These are phyloP conservation scores for Aspergillus cristatus DNA, from an alignment of 495 filamentous ascomycete genomes.

Conservation along the genomic window DNA sequence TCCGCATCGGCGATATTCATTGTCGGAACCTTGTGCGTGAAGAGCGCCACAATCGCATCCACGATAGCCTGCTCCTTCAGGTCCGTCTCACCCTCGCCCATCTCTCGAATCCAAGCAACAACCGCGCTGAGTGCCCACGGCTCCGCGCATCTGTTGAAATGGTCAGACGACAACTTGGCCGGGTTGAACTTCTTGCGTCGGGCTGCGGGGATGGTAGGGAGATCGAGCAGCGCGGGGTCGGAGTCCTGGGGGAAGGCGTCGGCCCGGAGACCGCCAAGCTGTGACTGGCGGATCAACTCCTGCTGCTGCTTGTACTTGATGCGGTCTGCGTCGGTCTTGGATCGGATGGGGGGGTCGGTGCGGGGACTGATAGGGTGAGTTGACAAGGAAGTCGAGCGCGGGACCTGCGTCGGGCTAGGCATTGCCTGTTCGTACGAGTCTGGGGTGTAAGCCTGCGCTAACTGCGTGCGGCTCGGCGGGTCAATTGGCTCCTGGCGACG, in stretches of 20 bases:
- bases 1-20: constrained; percentile 99
- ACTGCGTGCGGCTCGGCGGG: constrained; percentile 27
- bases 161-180: constrained; percentile 71
- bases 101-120: constrained; percentile 72
- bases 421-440: constrained; percentile 38
- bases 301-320: constrained; percentile 51
- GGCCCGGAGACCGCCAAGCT: constrained; percentile 35
- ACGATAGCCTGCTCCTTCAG: constrained; percentile 72
- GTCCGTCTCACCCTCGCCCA: constrained; percentile 78
- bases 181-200: constrained; percentile 75
- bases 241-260: constrained; percentile 30
- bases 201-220: constrained; percentile 59
- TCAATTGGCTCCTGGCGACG: constrained; percentile 30
- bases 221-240: constrained; percentile 52
- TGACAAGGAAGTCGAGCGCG: constrained; percentile 77
- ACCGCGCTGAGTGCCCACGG: constrained; percentile 94
- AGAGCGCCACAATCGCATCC: constrained; percentile 80
- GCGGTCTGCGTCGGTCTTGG: constrained; percentile 86
- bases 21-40: constrained; percentile 92
- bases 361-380: constrained; percentile 73
- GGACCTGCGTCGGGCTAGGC: constrained; percentile 49
- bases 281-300: constrained; percentile 40
- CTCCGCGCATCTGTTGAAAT: constrained; percentile 78
- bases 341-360: constrained; percentile 72
- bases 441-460: constrained; percentile 33